These are phyloP conservation scores for Capsicum baccatum DNA, from an alignment of 257 asterid genomes.

Conservation along the genomic window DNA sequence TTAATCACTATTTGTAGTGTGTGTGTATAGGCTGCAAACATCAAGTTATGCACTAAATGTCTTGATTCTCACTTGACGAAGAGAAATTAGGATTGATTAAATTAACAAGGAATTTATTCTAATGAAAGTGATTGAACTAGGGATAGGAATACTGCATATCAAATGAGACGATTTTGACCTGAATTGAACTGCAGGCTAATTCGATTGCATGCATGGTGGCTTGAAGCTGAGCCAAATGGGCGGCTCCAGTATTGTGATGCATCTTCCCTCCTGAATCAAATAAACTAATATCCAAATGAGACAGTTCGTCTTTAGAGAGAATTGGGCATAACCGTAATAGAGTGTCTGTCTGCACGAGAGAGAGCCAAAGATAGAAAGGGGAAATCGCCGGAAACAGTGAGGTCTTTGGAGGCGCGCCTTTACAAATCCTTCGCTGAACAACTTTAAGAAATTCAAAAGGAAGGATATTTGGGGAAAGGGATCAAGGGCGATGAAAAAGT, in stretches of 20 bases:
- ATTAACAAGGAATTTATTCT: not conserved
- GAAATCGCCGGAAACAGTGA: not conserved
- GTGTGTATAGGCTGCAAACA: not conserved
- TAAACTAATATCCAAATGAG: slow-evolving; percentile 19
- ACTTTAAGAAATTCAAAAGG: not conserved
- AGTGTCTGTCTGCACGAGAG: not conserved
- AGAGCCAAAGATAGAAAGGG: not conserved
- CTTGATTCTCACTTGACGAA: not conserved
- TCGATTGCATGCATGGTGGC: slow-evolving; percentile 87
- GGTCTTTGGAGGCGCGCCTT: not conserved
- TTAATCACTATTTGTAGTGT: not conserved
- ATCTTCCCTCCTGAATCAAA: slow-evolving; percentile 42
- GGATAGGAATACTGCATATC: not conserved
- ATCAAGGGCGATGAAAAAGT: too few relatives aligned
- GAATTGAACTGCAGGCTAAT: slow-evolving; percentile 82
- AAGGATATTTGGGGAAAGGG: not conserved
- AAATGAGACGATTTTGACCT: slow-evolving; percentile 48
- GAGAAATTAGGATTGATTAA: slow-evolving; percentile 13
- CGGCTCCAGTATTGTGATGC: slow-evolving; percentile 47
- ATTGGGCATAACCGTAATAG: not conserved
- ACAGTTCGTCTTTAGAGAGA: slow-evolving; percentile 6
- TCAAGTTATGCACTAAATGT: not conserved
- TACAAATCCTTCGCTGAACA: not conserved
- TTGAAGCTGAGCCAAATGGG: slow-evolving; percentile 76
- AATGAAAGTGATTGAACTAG: not conserved